Evolutionary conservation across 768 basidiomycete species (phyloP), one percentile per base, ranked within the genome.

Genomic region (Leccinum broughii): DNA sequence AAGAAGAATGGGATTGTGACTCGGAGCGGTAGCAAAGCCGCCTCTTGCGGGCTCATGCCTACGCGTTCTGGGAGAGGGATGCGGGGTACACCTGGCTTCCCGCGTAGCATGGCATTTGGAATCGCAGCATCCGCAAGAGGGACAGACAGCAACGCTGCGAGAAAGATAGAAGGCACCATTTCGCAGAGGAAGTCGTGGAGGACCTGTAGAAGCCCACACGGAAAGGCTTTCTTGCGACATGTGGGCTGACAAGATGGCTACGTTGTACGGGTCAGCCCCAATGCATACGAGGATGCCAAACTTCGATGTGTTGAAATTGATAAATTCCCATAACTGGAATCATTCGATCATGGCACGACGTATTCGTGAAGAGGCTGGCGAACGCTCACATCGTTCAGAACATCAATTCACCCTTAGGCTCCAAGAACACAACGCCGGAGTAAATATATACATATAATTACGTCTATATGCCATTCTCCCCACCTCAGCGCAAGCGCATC

Each of bases 1-100:
- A 76, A 75, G 54, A 67, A 62, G 59, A 73, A 75, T 0, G 70
- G 66, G 5, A 69, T 73, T 10, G 66, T 67, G 51, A 30, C 2
- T 30, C 9, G 30, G 30, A 73, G 55, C 3, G 73, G 55, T 4
- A 73, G 74, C 8, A 69, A 60, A 10, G 49, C 53, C 7, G 70
- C 62, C 17, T 73, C 74, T n/a, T 71, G 62, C 17, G 53, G 61
- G 35, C 62, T 67, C 4, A 50, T 64, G 49, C 67, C 39, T 1
- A 48, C 11, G 35, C 57, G 62, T 24, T 65, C 63, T 5, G 56
- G 54, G 9, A 59, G 41, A 6, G 63, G 13, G 49, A 72, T 28
- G 20, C 26, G 30, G 9, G 67, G 67, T 24, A 74, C 50, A 20
- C 41, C 41, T 5, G 62, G 65, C 41, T 51, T 58, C 2, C 62